Base-by-base conservation (phyloP, 176 grass and related monocot genomes). In the Oryza punctata region DNA sequence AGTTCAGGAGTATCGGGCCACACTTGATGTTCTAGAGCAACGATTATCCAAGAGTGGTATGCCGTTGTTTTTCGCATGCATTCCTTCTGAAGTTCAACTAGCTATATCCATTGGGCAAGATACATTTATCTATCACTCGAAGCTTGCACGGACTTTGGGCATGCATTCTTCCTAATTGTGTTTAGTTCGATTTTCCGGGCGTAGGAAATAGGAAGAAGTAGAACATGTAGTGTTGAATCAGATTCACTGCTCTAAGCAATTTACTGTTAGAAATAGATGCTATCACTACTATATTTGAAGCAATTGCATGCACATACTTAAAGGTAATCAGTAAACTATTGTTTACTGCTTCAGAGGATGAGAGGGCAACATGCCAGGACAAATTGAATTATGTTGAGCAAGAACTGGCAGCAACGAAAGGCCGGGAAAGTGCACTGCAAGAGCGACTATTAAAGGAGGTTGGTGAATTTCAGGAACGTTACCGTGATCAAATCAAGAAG, bases 371-470 rank as follows among this genome's bases (percentile, higher is more conserved):
- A 72, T 93, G 30, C 79, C 77, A 87, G 87, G 93, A 93, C 73
- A 84, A 85, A 67, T 64, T 91, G 73, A 82, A 78, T 46, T 91
- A 84, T 63, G 81, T 90, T 72, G 92, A 98, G 80, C 96, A 98
- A 95, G 93, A 98, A 70, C 81, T 95, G 60, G 87, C 91, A 24
- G 93, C 93, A 66, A 88, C 96, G 50, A 98, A 95, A 87, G 93
- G 91, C 10, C 82, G 91, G 25, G 93, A 98, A 78, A 79, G 72
- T 64, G 81, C 96, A 88, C 85, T 98, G 66, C 89, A 95, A 86
- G 87, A 95, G 59, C 78, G 87, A 6, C 61, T 98, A 67, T 50
- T 98, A 66, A 95, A 98, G 80, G 96, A 95, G 73, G 75, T 95
- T 64, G 73, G 40, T 67, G 79, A 82, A n/a, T 95, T 88, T 86